Base-by-base conservation (phyloP, 495 filamentous ascomycete species). In the Aspergillus carlsbadensis region DNA sequence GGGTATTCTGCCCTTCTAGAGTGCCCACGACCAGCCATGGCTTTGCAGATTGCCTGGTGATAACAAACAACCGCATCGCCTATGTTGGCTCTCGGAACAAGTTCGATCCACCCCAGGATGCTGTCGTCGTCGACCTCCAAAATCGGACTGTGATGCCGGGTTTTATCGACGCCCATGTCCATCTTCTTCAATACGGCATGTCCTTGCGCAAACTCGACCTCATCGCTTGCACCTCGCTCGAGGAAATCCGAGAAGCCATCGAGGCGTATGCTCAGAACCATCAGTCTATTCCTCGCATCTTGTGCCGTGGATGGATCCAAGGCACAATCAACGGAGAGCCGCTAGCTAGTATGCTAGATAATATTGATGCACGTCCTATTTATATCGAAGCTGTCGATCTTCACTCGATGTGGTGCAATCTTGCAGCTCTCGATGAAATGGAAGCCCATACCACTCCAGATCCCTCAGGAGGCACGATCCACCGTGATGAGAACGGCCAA, bases 141-240 rank as follows among this genome's bases (percentile, higher is more conserved):
- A 67, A 75, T 35, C 69, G 67, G 18, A 76, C 79, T 21, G 68
- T 87, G 10, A 65, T 86, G 29, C 85, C 85, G 0, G 83, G 84
- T 21, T 88, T 88, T 60, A 80, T 87, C 44, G 84, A 87, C 59
- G 81, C 77, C 3, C 84, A 87, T 62, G 79, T 85, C 62, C 84
- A 87, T 56, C 73, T 87, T 22, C 68, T 86, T 57, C 75, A 85
- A 21, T 75, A 84, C 34, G 84, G 83, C 7, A 78, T 82, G 33
- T 78, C 84, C 0, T 74, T 85, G 17, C 76, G 74, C 54, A 86
- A 86, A 61, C 67, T 81, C 26, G 71, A 79, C 48, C 72, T 88
- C 5, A 74, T 80, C 31, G 36, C 48, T 6, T 87, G 84, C 69
- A 78, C 73, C 29, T 71, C 74, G 7, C 75, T 87, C 3, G 58